Conservation (phyloP, 305 asterid genomes). For the Nicotiana rustica region DNA sequence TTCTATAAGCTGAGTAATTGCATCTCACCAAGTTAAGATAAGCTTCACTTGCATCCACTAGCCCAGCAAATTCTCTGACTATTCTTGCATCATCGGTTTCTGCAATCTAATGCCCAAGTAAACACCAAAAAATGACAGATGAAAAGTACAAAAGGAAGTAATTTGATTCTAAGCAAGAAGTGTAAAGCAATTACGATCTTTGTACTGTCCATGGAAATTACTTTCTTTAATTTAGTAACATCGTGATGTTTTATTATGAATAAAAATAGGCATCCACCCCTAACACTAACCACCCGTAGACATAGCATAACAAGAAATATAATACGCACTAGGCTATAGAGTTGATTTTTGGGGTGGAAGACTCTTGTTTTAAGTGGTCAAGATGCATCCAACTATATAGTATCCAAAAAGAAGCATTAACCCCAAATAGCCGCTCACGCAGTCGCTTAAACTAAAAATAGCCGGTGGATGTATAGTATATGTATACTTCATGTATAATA, state of each 20-base stretch:
- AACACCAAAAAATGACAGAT: conserved; percentile 42
- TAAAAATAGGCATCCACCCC: neutral
- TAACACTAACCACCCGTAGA: neutral
- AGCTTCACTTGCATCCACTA: conserved; percentile 72
- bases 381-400: neutral
- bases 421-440: too few species aligned
- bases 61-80: conserved; percentile 73
- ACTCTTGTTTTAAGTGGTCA: neutral
- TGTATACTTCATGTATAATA: too few species aligned
- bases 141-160: conserved; percentile 1
- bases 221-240: neutral
- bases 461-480: too few species aligned
- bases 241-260: neutral
- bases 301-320: neutral
- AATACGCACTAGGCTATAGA: neutral
- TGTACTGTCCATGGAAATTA: neutral
- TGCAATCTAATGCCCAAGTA: conserved; percentile 61
- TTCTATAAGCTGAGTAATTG: neutral
- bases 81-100: conserved; percentile 71
- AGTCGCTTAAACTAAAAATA: too few species aligned
- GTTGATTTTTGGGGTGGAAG: neutral
- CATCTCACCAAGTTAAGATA: conserved; percentile 52
- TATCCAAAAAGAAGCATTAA: too few species aligned
- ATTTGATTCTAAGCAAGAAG: neutral
- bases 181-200: neutral